Conservation (phyloP, 106 monocot species). For the Dendrobium nobile region DNA sequence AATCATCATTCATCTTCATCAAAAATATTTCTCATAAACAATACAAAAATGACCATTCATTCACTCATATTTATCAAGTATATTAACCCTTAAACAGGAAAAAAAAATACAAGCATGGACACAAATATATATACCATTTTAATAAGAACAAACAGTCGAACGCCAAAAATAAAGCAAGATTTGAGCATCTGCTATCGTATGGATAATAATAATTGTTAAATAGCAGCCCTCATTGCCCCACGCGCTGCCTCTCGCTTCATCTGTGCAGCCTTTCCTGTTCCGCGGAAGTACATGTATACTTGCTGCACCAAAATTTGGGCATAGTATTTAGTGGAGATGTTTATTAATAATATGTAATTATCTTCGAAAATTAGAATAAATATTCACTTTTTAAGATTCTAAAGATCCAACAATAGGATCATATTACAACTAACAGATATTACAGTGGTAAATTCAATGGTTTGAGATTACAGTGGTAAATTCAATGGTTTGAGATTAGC, state of each 20-base stretch:
- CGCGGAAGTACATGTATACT: conserved; percentile 58
- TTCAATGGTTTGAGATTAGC: no score
- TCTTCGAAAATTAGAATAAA: no score
- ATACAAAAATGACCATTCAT: no score
- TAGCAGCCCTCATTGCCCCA: conserved; percentile 57
- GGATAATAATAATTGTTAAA: conserved; percentile 10
- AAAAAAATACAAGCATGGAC: no score
- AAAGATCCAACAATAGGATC: background rate
- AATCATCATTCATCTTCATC: no score
- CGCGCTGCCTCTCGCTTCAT: conserved; percentile 62
- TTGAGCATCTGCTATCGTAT: no score
- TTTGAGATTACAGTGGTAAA: background rate
- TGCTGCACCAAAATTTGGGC: conserved; percentile 24
- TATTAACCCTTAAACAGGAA: no score
- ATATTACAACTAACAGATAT: background rate
- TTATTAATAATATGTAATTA: background rate
- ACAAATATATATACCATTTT: no score
- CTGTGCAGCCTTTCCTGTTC: conserved; percentile 72
- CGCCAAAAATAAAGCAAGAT: no score
- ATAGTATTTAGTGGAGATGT: background rate
- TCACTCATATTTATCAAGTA: no score
- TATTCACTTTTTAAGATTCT: background rate
- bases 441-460: background rate
- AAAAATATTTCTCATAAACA: no score
- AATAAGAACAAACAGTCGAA: no score